Conservation (phyloP, 2,329 filamentous ascomycete species). For the Trichoderma lentiforme region DNA sequence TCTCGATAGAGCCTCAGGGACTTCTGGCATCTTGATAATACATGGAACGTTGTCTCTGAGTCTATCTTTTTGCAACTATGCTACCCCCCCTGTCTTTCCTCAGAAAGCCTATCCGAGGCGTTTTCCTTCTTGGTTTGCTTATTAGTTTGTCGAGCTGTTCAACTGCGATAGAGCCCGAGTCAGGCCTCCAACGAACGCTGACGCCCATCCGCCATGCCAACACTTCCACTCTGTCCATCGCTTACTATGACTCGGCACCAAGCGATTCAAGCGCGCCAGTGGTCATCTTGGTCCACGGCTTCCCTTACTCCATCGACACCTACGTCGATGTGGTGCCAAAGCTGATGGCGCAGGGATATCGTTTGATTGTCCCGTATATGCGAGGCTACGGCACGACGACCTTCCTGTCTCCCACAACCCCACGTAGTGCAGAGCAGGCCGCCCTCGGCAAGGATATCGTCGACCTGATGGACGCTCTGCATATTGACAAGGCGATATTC, state of each 20-base stretch:
- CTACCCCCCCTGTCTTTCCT: background rate
- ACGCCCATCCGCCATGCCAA: constrained; percentile 16
- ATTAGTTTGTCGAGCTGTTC: background rate
- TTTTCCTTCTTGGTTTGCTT: background rate
- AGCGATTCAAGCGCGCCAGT: constrained; percentile 16
- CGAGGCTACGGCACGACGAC: constrained; percentile 27
- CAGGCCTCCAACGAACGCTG: constrained; percentile 1
- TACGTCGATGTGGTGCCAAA: constrained; percentile 25
- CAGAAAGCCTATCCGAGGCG: background rate
- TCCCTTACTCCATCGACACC: constrained; percentile 28
- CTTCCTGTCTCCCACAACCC: constrained; percentile 23
- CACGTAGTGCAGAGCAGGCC: constrained; percentile 28
- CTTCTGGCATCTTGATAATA: background rate
- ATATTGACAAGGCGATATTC: constrained; percentile 26
- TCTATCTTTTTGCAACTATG: background rate
- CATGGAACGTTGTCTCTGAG: background rate
- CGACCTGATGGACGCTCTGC: constrained; percentile 26
- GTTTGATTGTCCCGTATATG: constrained; percentile 29
- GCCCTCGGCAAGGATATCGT: constrained; percentile 28
- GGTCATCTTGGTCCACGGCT: constrained; percentile 28
- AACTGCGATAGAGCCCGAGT: background rate
- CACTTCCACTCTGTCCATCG: constrained; percentile 17
- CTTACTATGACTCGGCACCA: constrained; percentile 23
- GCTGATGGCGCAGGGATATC: constrained; percentile 23
- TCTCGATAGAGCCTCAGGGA: background rate